These are phyloP conservation scores for Aspergillus incahuasiensis DNA, from an alignment of 495 filamentous ascomycete genomes.

Conservation along the genomic window DNA sequence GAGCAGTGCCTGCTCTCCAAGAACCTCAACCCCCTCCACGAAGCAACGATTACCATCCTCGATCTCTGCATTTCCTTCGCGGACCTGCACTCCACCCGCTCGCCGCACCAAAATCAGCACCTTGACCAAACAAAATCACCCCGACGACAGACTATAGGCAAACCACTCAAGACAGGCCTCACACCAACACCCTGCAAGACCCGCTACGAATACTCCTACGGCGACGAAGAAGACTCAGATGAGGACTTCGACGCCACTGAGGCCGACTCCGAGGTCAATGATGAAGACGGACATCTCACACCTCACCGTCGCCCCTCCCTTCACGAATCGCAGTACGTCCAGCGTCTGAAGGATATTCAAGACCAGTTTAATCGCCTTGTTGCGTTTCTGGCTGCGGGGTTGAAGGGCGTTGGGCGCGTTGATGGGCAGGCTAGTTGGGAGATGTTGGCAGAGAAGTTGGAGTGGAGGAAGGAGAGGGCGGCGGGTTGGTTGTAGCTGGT, in stretches of 20 bases:
- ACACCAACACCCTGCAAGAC: slow-evolving; percentile 6
- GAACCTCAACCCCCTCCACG: slow-evolving; percentile 58
- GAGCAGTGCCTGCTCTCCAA: slow-evolving; percentile 62
- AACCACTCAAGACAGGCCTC: background rate
- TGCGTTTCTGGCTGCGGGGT: slow-evolving; percentile 40
- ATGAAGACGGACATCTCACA: background rate
- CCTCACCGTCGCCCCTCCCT: slow-evolving; percentile 8
- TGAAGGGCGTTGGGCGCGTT: slow-evolving; percentile 44
- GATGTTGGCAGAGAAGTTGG: slow-evolving; percentile 45
- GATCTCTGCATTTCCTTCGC: slow-evolving; percentile 51
- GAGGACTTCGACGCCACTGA: background rate
- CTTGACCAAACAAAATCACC: slow-evolving; percentile 16
- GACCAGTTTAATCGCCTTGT: slow-evolving; percentile 40
- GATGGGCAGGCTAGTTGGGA: slow-evolving; percentile 47
- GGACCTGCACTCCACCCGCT: slow-evolving; percentile 37
- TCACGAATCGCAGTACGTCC: slow-evolving; percentile 24
- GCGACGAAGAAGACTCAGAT: slow-evolving; percentile 23
- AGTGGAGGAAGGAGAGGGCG: slow-evolving; percentile 26
- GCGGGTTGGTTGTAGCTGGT: background rate
- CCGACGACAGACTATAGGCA: background rate
- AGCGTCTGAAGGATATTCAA: slow-evolving; percentile 32
- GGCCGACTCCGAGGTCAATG: slow-evolving; percentile 19
- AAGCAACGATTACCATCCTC: slow-evolving; percentile 61
- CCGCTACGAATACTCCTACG: slow-evolving; percentile 14
- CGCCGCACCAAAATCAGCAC: slow-evolving; percentile 9